These are phyloP conservation scores for Polyporus tsugae DNA, from an alignment of 1,284 basidiomycete genomes.

Conservation along the genomic window DNA sequence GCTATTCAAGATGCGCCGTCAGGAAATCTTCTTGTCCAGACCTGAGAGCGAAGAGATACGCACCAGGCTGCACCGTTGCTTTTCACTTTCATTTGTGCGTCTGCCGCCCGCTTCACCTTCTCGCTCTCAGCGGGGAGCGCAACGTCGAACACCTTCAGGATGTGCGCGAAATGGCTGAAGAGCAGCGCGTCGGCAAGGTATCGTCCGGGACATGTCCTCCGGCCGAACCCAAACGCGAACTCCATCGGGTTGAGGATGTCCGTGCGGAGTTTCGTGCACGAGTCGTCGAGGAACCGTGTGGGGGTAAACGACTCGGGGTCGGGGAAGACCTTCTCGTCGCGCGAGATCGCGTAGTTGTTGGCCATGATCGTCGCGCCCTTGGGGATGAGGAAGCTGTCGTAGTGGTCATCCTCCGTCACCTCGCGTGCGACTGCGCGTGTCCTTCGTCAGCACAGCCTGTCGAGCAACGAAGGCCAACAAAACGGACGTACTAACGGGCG, in stretches of 20 bases:
- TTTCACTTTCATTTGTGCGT: conserved; percentile 27
- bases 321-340: conserved; percentile 31
- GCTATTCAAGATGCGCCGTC: conserved; percentile 10
- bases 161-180: conserved; percentile 30
- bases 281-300: conserved; percentile 29
- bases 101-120: conserved; percentile 23
- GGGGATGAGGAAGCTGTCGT: conserved; percentile 39
- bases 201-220: conserved; percentile 30
- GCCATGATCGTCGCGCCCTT: conserved; percentile 40
- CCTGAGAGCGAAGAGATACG: background rate
- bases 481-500: conserved; percentile 33
- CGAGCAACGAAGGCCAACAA: background rate
- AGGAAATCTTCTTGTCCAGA: conserved; percentile 4
- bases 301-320: conserved; percentile 34
- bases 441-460: background rate
- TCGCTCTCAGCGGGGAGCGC: conserved; percentile 18
- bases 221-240: conserved; percentile 34
- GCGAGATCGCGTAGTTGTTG: conserved; percentile 38
- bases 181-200: conserved; percentile 34
- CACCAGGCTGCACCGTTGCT: conserved; percentile 32
- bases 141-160: conserved; percentile 30
- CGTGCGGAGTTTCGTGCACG: conserved; percentile 27
- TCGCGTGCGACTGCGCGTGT: conserved; percentile 32
- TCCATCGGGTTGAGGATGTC: conserved; percentile 41
- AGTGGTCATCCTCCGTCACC: conserved; percentile 38